Conservation (phyloP, 108 stramenopile genomes). For the Skeletonema grethae region DNA sequence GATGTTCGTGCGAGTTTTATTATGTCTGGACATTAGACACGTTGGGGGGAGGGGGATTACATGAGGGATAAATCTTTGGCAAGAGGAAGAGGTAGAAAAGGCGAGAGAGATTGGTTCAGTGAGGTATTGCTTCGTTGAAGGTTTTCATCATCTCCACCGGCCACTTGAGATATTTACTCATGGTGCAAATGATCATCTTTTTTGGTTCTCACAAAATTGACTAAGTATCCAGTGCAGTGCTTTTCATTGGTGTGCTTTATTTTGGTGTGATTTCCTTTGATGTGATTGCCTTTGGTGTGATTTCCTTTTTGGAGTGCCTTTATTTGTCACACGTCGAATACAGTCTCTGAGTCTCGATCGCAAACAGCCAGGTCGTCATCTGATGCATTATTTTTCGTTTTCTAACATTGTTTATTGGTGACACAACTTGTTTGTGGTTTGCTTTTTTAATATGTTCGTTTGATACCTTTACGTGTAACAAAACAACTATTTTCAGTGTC, state of each 20-base stretch:
- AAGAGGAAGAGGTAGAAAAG: not conserved
- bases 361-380: not conserved
- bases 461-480: conserved; percentile 4
- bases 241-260: not conserved
- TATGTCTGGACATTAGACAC: not conserved
- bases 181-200: conserved; percentile 20
- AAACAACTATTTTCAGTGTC: conserved; percentile 45
- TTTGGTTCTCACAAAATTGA: conserved; percentile 15
- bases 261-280: conserved; percentile 1
- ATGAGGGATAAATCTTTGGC: not conserved
- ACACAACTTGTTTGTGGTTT: conserved; percentile 17
- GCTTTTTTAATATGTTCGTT: conserved; percentile 1
- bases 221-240: conserved; percentile 2
- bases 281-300: not conserved
- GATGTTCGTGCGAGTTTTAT: not conserved
- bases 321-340: conserved; percentile 5
- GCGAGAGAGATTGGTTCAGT: not conserved
- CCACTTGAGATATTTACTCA: conserved; percentile 8
- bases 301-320: conserved; percentile 10
- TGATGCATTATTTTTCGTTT: conserved; percentile 6
- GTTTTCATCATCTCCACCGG: not conserved
- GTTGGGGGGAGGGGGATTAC: not conserved
- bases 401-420: conserved; percentile 5
- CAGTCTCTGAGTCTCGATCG: not conserved
- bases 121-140: not conserved